phyloP scores from a whole-genome alignment of 192 early-diverging fungal genomes.

The Backusella luteola region DNA sequence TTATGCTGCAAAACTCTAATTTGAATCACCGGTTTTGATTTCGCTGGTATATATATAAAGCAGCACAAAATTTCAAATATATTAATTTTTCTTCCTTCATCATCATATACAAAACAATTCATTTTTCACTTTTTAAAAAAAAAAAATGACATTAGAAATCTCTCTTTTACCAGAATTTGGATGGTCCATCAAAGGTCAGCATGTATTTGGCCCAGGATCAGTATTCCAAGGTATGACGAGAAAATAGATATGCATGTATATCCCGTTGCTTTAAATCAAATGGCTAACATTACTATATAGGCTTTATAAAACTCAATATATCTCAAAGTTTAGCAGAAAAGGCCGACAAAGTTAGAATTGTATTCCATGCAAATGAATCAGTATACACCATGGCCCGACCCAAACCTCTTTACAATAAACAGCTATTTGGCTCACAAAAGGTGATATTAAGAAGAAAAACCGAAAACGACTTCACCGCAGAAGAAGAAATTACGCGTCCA shows the following conservation, averaged over 20 bases:
- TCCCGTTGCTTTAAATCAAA: not conserved
- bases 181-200: not conserved
- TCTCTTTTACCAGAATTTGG: conserved; percentile 2
- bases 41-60: not conserved
- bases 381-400: not conserved
- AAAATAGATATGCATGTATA: not conserved
- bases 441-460: not conserved
- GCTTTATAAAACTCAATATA: conserved; percentile 3
- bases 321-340: not conserved
- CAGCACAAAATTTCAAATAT: not conserved
- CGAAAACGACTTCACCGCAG: not conserved
- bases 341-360: conserved; percentile 3
- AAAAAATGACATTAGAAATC: not conserved
- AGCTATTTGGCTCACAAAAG: not conserved
- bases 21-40: not conserved
- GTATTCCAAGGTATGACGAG: conserved; percentile 4
- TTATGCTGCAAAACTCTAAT: not conserved
- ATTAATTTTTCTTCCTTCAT: not conserved
- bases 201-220: conserved; percentile 9
- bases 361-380: conserved; percentile 9
- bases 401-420: not conserved
- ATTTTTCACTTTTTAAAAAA: not conserved
- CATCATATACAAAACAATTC: not conserved
- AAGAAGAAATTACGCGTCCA: not conserved
- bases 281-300: not conserved